Conservation (phyloP, 2,329 filamentous ascomycete species). For the Thielaviopsis euricoi region DNA sequence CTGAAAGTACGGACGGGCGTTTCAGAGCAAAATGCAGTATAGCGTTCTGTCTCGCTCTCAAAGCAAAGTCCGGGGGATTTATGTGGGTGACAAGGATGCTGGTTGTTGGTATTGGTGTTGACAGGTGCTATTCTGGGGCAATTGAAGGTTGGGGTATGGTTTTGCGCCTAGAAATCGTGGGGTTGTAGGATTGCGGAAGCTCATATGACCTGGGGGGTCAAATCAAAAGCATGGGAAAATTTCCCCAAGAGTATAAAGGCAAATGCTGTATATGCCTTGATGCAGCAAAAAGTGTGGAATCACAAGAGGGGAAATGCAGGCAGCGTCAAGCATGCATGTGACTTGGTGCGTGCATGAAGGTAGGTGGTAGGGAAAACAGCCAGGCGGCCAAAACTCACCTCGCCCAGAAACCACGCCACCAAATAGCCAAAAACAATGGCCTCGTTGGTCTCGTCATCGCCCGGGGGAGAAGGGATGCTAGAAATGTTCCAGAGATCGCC, state of each 20-base stretch:
- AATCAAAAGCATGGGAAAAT: neutral
- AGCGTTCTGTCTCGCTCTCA: neutral
- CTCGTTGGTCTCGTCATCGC: constrained; percentile 91
- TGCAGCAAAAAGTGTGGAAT: neutral
- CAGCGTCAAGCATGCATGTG: neutral
- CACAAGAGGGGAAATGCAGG: neutral
- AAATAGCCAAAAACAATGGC: constrained; percentile 95
- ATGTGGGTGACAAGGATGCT: neutral
- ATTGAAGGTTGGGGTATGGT: constrained; percentile 3
- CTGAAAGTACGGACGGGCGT: neutral
- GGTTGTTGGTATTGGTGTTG: neutral
- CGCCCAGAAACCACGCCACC: constrained; percentile 94
- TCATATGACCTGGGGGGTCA: constrained; percentile 3
- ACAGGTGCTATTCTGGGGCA: constrained; percentile 1
- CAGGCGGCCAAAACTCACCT: constrained; percentile 40
- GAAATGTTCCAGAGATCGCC: constrained; percentile 84
- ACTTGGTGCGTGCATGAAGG: neutral
- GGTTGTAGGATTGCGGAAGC: constrained; percentile 4
- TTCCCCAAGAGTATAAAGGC: neutral
- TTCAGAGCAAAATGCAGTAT: too few relatives aligned
- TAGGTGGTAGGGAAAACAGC: neutral
- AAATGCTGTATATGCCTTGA: neutral
- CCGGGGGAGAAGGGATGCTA: constrained; percentile 81
- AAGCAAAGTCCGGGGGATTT: neutral
- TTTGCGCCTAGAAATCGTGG: constrained; percentile 4